phyloP scores from a whole-genome alignment of 164 flowering plant species.

The Umbellularia californica region DNA sequence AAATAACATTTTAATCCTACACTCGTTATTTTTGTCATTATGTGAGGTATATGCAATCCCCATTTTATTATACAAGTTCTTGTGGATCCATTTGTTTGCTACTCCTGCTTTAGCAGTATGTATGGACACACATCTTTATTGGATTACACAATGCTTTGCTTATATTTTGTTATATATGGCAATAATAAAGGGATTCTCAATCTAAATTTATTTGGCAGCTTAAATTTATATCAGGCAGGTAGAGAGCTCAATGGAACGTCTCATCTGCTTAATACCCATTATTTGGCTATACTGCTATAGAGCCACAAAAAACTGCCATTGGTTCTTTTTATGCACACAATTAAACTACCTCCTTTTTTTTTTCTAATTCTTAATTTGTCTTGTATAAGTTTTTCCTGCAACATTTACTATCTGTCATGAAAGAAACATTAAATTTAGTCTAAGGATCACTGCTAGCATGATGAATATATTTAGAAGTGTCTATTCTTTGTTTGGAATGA shows the following conservation, averaged over 20 bases:
- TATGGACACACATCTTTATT: neutral
- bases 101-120: neutral
- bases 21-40: neutral
- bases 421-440: too few relatives aligned
- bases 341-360: neutral
- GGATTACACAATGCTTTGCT: neutral
- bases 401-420: neutral
- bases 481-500: too few relatives aligned
- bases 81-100: neutral
- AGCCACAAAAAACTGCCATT: neutral
- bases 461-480: too few relatives aligned
- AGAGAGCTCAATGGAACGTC: neutral
- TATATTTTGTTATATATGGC: neutral
- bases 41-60: neutral
- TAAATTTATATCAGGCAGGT: neutral
- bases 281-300: neutral
- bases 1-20: too few relatives aligned
- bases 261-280: neutral
- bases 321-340: neutral
- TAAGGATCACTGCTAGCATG: too few relatives aligned
- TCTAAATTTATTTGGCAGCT: too few relatives aligned
- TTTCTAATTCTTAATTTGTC: neutral
- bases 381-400: neutral
- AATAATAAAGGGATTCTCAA: neutral
- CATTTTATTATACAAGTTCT: neutral